phyloP scores from a whole-genome alignment of 768 basidiomycete species.

The Boletus subparvulus region DNA sequence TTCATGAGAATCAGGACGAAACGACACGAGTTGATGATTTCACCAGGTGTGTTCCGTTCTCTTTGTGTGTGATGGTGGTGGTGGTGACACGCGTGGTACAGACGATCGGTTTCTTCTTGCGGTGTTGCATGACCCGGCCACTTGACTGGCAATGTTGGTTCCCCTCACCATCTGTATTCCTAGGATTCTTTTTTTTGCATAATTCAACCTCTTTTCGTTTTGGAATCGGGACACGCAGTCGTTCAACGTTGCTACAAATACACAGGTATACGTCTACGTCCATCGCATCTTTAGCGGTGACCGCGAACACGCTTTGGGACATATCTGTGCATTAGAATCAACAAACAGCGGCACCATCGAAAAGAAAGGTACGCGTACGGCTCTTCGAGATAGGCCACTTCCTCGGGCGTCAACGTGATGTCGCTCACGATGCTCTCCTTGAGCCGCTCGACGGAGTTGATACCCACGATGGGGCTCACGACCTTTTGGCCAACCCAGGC shows the following conservation, averaged over 20 bases:
- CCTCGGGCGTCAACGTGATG: constrained; percentile 28
- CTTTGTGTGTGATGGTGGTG: background rate
- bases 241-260: background rate
- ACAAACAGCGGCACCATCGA: background rate
- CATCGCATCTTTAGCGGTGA: constrained; percentile 7
- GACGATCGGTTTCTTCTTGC: constrained; percentile 81
- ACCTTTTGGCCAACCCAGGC: constrained; percentile 44
- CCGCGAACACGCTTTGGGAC: constrained; percentile 18
- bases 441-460: constrained; percentile 33
- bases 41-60: constrained; percentile 65
- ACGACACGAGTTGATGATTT: constrained; percentile 91
- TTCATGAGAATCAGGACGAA: constrained; percentile 91
- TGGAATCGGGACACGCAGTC: background rate
- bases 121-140: constrained; percentile 75
- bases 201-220: constrained; percentile 1
- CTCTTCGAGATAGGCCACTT: constrained; percentile 32
- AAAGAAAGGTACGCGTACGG: constrained; percentile 16
- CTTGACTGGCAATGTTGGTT: constrained; percentile 23
- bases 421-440: constrained; percentile 29
- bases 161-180: constrained; percentile 11
- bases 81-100: constrained; percentile 28
- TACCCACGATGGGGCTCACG: constrained; percentile 44
- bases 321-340: constrained; percentile 14
- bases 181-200: constrained; percentile 10
- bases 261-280: background rate